Evolutionary conservation across 2,329 filamentous ascomycete species (phyloP), one percentile per base, ranked within the genome.

Genomic region (Hypoxylon sp.): DNA sequence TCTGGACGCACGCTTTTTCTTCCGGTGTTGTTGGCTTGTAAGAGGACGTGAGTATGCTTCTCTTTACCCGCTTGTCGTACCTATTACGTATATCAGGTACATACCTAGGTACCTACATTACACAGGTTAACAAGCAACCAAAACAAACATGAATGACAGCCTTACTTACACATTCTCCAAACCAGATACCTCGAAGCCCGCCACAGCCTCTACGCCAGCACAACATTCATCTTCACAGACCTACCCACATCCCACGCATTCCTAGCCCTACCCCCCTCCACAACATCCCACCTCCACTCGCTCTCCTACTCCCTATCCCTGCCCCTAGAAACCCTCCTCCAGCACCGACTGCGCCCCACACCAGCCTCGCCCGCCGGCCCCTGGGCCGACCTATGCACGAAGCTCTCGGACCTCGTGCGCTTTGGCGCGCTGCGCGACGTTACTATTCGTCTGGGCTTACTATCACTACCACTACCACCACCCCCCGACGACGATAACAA

Each of bases 151-250:
- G n/a, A n/a, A n/a, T n/a, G n/a, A n/a, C n/a, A n/a, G n/a, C n/a
- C n/a, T n/a, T 36, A 8, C n/a, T 44, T 23, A 15, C 1, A 20
- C 42, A 3, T 12, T 11, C n/a, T 19, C n/a, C n/a, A n/a, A 25
- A 21, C 15, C 17, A 62, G 62, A 36, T 60, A 62, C 21, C 31
- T 57, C 16, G 59, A 62, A 13, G 44, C 58, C 2, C 46, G 59
- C 3, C 36, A 31, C 4, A 51, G 56, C 8, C 29, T 64, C 27
- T 66, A 63, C 30, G 25, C 58, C 9, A 48, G 36, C 2, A 29
- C 45, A 20, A 57, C 60, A 7, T 40, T 64, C 5, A 49, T 59
- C 30, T 48, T 63, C 43, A 63, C 55, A 7, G 55, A 60, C 29
- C 44, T 62, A 9, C 6, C 54, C 12, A 32, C 57, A 2, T 56